Percentiles rank a stretch among this genome's conserved stretches.
phyloP scores from a whole-genome alignment of 495 filamentous ascomycete species.

The Annulohypoxylon stygium region DNA sequence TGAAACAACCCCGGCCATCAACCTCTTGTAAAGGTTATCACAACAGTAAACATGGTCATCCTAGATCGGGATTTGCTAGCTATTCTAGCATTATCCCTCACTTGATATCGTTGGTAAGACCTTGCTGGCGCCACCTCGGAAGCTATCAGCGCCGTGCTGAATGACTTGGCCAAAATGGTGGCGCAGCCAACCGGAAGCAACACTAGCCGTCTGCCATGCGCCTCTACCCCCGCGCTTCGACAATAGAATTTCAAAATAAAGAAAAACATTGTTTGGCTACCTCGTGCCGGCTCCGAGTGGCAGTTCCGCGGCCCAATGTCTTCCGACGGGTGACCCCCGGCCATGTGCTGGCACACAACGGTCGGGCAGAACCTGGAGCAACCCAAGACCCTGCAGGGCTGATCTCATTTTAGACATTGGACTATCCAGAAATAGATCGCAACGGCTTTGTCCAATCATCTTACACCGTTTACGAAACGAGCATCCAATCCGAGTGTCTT shows the following conservation, averaged over 20 bases:
- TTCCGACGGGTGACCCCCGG: slow-evolving; percentile 13
- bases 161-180: slow-evolving; percentile 11
- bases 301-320: slow-evolving; percentile 24
- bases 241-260: neutral
- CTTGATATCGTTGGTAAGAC: slow-evolving; percentile 4
- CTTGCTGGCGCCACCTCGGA: slow-evolving; percentile 27
- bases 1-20: slow-evolving; percentile 1
- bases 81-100: slow-evolving; percentile 3
- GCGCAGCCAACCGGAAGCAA: slow-evolving; percentile 21
- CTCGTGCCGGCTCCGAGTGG: slow-evolving; percentile 15
- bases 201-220: neutral
- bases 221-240: slow-evolving; percentile 11
- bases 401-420: neutral
- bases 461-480: slow-evolving; percentile 29
- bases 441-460: slow-evolving; percentile 25
- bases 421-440: slow-evolving; percentile 30
- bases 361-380: slow-evolving; percentile 7
- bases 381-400: neutral
- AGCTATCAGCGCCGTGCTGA: slow-evolving; percentile 12
- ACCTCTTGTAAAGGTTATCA: neutral
- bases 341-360: slow-evolving; percentile 26
- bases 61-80: slow-evolving; percentile 15
- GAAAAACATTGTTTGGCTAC: slow-evolving; percentile 4
- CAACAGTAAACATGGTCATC: slow-evolving; percentile 1
- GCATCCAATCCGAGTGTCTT: slow-evolving; percentile 5